phyloP scores from a whole-genome alignment of 768 basidiomycete genomes.

The Cyclocybe aegerita region DNA sequence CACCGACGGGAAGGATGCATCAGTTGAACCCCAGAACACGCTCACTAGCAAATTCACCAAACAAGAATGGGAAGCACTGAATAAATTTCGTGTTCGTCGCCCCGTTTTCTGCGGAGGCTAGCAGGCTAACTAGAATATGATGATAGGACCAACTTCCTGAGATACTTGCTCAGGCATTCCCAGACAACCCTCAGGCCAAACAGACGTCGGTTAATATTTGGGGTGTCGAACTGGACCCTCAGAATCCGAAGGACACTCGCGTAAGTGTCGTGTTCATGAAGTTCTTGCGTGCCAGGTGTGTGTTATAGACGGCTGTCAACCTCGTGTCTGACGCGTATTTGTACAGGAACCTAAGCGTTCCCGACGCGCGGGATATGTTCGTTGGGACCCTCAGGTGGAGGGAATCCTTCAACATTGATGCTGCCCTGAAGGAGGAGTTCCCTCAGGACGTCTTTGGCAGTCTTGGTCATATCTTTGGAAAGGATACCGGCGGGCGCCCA shows the following conservation, averaged over 20 bases:
- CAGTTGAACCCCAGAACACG: constrained; percentile 61
- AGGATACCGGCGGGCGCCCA: constrained; percentile 71
- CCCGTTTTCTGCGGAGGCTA: background rate
- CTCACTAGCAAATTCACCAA: constrained; percentile 70
- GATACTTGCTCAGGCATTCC: constrained; percentile 58
- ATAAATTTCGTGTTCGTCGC: constrained; percentile 59
- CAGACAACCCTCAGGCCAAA: constrained; percentile 52
- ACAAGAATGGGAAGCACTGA: constrained; percentile 71
- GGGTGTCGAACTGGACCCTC: constrained; percentile 70
- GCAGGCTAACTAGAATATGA: background rate
- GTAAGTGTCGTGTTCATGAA: constrained; percentile 80
- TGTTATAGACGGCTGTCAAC: background rate
- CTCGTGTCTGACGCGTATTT: background rate
- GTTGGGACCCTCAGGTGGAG: constrained; percentile 72
- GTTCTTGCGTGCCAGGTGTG: constrained; percentile 75
- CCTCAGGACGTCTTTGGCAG: constrained; percentile 62
- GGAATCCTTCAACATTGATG: constrained; percentile 61
- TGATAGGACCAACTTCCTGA: constrained; percentile 45
- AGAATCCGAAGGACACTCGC: constrained; percentile 53
- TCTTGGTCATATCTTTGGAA: constrained; percentile 63
- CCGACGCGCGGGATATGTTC: constrained; percentile 64
- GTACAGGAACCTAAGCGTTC: constrained; percentile 48
- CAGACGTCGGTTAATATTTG: constrained; percentile 58
- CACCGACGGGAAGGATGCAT: constrained; percentile 13
- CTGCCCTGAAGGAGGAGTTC: constrained; percentile 57